A percentile compares a stretch with the other conserved stretches of the same genome.
Conservation (phyloP, 129 eudicot genomes). For the Kitagawia praeruptora region DNA sequence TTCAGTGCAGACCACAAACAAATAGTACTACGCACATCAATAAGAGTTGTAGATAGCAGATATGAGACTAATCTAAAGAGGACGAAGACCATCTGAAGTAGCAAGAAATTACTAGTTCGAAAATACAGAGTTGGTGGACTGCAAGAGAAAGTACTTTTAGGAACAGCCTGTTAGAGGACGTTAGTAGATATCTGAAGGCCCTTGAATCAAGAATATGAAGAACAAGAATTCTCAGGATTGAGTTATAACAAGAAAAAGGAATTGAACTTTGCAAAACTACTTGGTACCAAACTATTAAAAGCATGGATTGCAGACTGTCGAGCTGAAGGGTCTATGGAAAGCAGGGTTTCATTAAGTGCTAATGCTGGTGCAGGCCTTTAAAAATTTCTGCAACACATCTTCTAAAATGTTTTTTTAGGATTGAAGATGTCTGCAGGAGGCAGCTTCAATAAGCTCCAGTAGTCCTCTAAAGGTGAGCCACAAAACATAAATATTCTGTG, state of each 20-base stretch:
- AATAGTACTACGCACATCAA: not conserved
- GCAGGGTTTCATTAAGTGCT: conserved; percentile 63
- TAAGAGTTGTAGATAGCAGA: too few species aligned
- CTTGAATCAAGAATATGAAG: not conserved
- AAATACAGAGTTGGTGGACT: not conserved
- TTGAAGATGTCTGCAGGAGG: conserved; percentile 83
- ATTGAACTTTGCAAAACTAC: not conserved
- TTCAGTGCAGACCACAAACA: not conserved
- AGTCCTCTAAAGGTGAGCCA: conserved; percentile 88
- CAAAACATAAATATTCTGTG: conserved; percentile 92
- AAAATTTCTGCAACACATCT: conserved; percentile 75
- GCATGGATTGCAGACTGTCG: conserved; percentile 83
- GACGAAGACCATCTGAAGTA: too few species aligned
- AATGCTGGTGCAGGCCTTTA: conserved; percentile 66
- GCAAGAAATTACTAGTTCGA: too few species aligned
- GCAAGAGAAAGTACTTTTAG: not conserved
- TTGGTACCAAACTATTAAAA: conserved; percentile 56
- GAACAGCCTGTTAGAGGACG: not conserved
- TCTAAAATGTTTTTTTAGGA: conserved; percentile 66
- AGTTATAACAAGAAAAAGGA: not conserved
- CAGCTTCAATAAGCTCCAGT: conserved; percentile 73
- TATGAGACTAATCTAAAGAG: too few species aligned
- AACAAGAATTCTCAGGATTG: not conserved
- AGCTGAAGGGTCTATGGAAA: conserved; percentile 78
- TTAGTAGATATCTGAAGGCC: not conserved